Conservation (phyloP, 768 basidiomycete species). For the Steccherinum ochraceum region DNA sequence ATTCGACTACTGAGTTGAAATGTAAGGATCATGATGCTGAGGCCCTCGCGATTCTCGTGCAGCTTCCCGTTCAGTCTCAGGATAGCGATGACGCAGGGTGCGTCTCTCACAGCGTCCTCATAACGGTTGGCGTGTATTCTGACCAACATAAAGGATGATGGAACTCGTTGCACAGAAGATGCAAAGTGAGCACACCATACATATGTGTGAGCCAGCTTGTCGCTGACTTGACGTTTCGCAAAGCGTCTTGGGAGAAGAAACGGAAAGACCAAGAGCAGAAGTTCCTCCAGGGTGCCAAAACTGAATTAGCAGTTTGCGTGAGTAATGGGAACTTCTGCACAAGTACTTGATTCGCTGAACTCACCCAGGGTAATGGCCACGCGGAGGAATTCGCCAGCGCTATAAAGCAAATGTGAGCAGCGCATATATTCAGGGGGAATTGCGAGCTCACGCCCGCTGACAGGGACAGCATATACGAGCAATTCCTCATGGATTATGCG, state of each 20-base stretch:
- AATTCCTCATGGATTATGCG: constrained; percentile 21
- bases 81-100: constrained; percentile 21
- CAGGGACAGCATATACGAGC: constrained; percentile 19
- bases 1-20: too few relatives aligned
- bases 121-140: neutral
- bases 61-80: constrained; percentile 7
- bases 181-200: constrained; percentile 15
- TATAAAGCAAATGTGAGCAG: constrained; percentile 15
- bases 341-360: neutral
- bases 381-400: constrained; percentile 12
- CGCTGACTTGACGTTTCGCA: neutral
- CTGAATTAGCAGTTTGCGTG: constrained; percentile 17
- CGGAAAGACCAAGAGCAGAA: constrained; percentile 19
- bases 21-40: too few relatives aligned
- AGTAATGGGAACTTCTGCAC: constrained; percentile 2
- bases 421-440: constrained; percentile 2
- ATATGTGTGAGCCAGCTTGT: neutral
- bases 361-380: constrained; percentile 7
- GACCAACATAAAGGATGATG: constrained; percentile 13
- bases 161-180: constrained; percentile 19
- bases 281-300: constrained; percentile 12
- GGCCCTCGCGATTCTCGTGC: too few relatives aligned
- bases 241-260: constrained; percentile 24
- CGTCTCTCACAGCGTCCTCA: neutral
- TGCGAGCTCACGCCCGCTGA: too few relatives aligned